Evolutionary conservation across 176 grass and related monocot genomes (phyloP), one percentile per base, ranked within the genome.

Genomic region (Cenchrus americanus): DNA sequence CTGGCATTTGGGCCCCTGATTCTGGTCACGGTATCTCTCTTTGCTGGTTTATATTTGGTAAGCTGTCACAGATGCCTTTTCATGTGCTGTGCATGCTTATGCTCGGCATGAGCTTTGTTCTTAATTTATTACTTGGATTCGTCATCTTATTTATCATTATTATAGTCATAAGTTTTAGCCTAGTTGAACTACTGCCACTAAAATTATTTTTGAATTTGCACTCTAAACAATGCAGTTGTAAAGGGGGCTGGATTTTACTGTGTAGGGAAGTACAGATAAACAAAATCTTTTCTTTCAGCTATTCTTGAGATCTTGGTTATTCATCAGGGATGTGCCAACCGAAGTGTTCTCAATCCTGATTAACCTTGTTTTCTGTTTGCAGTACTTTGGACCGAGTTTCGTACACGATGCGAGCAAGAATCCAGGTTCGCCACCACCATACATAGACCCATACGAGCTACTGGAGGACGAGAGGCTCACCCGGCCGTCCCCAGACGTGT

Each of bases 381-480:
- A 99, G 91, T 94, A 89, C 76, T 89, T 96, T 66, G 93, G 93
- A 14, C 86, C 90, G 14, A 94, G 86, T 66, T 99, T 96, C 60
- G 81, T 99, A 55, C 96, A 96, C 14, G 89, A 96, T 58, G 93
- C 78, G 57, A 94, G 78, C 86, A 94, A 87, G 49, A 85, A 57
- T 7, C 15, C 91, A 0, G 66, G 84, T 6, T 85, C 87, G 22
- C 64, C 88, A 7, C 89, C 89, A 18, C 93, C 85, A 1, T 89
- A 99, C 75, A 90, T 96, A 30, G 93, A 96, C 91, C 93, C 96
- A 63, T 96, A 95, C 21, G 75, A 89, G 60, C 93, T 96, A 46
- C 86, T 99, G 23, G 96, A 96, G 83, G 96, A 99, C 17, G 96
- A 92, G 70, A 93, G 89, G 80, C 69, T 94, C 65, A 92, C 91